phyloP scores from a whole-genome alignment of 148 eudicot species.

The Selenicereus undatus region DNA sequence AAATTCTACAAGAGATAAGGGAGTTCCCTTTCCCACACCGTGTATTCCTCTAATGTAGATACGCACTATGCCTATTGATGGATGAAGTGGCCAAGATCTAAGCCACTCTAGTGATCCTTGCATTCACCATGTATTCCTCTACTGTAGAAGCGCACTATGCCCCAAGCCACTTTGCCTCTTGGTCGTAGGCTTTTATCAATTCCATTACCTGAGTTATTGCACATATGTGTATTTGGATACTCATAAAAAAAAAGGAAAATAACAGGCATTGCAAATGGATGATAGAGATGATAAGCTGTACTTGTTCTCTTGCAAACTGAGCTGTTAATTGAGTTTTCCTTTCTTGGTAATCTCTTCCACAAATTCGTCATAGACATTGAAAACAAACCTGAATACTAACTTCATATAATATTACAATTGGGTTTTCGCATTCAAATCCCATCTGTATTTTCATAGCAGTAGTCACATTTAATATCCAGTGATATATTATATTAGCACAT shows the following conservation, averaged over 20 bases:
- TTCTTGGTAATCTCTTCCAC: conserved; percentile 10
- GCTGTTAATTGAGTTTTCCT: conserved; percentile 18
- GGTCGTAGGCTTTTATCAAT: conserved; percentile 24
- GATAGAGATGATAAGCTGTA: neutral
- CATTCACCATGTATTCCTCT: conserved; percentile 31
- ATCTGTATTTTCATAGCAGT: neutral
- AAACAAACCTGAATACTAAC: conserved; percentile 15
- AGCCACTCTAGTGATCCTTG: conserved; percentile 21
- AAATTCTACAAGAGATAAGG: too few relatives aligned
- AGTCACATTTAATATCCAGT: neutral
- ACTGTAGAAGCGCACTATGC: conserved; percentile 22
- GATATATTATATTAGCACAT: neutral
- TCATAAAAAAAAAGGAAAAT: neutral
- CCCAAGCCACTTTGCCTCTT: conserved; percentile 30
- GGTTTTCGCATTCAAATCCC: conserved; percentile 21
- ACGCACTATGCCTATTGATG: too few relatives aligned
- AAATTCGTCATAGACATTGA: neutral
- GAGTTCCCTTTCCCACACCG: too few relatives aligned
- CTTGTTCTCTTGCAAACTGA: conserved; percentile 20
- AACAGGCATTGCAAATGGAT: neutral
- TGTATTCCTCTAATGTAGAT: too few relatives aligned
- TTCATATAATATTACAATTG: conserved; percentile 11
- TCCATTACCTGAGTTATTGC: conserved; percentile 16
- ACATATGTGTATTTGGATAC: neutral
- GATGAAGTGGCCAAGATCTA: conserved; percentile 18